Base-by-base conservation (phyloP, 2,329 filamentous ascomycete species). In the Capronia epimyces region DNA sequence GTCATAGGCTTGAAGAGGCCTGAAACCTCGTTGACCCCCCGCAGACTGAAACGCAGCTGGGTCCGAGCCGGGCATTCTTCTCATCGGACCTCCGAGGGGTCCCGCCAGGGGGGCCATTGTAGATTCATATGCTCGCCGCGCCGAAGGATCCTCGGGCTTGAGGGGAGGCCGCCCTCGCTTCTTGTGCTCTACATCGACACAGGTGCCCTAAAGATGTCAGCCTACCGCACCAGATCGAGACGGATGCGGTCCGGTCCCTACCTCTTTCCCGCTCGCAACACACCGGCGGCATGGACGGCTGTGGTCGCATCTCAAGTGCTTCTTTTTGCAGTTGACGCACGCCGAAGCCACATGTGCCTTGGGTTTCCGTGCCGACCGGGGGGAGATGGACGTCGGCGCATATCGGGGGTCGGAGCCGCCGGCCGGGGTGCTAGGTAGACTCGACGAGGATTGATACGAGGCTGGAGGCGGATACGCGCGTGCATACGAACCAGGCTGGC, bases 261-360 rank as follows among this genome's bases (percentile, higher is more conserved):
- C 71, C 55, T 72, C 68, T 63, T 74, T 74, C 10, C 71, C 71
- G 36, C 69, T 67, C 40, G 72, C 62, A 36, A 73, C 67, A 61
- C 71, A 74, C 62, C 71, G 61, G 55, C 68, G 67, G 60, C 71
- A 74, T 18, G 71, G 71, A 34, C 71, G 66, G 43, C 67, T 69
- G 22, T 69, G 66, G 53, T 74, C 71, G 56, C 71, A 74, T 34
- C 71, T 68, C 44, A 74, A 53, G 54, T 74, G 71, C 58, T 74
- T 74, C 59, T 70, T 71, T 56, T 74, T 74, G 59, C 71, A 74
- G 54, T 74, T 74, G 12, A 74, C 69, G 59, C 71, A 74, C 1
- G 71, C 71, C 3, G 71, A 74, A 24, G 71, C 71, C 22, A 74
- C 71, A 62, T 74, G 71, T 5, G 71, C 69, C 52, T 74, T 74